phyloP scores from a whole-genome alignment of 805 yeast species.

The Candida ortonii region DNA sequence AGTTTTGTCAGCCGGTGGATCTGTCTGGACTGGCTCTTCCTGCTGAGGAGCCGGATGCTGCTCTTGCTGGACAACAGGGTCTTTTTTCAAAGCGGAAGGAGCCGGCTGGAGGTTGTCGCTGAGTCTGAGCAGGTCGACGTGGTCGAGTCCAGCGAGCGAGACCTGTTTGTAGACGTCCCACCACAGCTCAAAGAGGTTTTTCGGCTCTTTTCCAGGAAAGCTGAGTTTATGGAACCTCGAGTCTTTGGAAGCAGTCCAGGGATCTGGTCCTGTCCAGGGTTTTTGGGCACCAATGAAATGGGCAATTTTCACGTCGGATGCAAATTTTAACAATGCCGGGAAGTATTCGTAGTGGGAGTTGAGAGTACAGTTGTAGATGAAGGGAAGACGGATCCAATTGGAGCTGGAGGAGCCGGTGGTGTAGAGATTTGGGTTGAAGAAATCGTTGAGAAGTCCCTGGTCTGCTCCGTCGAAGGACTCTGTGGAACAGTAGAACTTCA shows the following conservation, averaged over 20 bases:
- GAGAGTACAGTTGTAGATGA: constrained; percentile 77
- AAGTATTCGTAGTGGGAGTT: constrained; percentile 34
- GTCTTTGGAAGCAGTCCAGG: constrained; percentile 8
- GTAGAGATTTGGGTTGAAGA: constrained; percentile 40
- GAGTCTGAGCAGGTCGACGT: constrained; percentile 19
- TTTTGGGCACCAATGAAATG: constrained; percentile 72
- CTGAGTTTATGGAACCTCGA: constrained; percentile 12
- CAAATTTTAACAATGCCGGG: constrained; percentile 32
- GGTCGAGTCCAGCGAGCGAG: constrained; percentile 14
- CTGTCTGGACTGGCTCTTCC: constrained; percentile 1
- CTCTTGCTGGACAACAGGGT: background rate
- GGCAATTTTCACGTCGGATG: constrained; percentile 43
- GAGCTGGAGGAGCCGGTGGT: constrained; percentile 12
- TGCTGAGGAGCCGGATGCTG: background rate
- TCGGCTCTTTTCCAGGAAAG: constrained; percentile 12
- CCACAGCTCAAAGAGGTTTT: constrained; percentile 30
- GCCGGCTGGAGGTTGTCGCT: constrained; percentile 25
- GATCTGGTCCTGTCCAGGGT: constrained; percentile 28
- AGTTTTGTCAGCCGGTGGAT: background rate
- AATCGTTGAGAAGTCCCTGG: constrained; percentile 84
- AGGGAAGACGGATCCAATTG: constrained; percentile 72
- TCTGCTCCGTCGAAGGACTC: constrained; percentile 81
- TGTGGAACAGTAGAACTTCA: constrained; percentile 25
- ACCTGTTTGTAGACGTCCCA: constrained; percentile 27
- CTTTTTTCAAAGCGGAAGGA: constrained; percentile 5